Evolutionary conservation across 129 eudicot species (phyloP), one percentile per base, ranked within the genome.

Genomic region (Centella asiatica): DNA sequence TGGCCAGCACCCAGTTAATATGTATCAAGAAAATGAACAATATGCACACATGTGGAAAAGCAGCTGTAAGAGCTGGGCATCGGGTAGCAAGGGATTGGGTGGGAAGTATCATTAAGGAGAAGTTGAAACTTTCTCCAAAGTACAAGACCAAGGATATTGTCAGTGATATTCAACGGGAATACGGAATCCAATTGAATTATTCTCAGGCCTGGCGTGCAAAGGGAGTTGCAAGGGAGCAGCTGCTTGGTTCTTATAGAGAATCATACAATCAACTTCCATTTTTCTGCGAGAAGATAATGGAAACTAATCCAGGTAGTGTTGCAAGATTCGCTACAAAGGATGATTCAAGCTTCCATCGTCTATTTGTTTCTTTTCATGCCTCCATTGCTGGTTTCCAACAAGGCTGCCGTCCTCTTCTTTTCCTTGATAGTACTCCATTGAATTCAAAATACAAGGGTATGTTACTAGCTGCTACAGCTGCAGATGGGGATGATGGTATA

Each of bases 401-500:
- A 53, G 71, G 71, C 6, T 67, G 71, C 55, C 52, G 71, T 15
- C 63, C 63, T 53, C 53, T 67, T 4, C 34, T 67, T 37, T 67
- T 67, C 33, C 53, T 67, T 12, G 71, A 67, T 29, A 55, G 63
- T 23, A 39, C 53, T 18, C 28, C 52, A 3, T 10, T 67, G 40
- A 34, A 67, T 12, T 67, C 71, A 26, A 67, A 67, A 39, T 67
- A 67, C 33, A 63, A 67, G 25, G 71, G 64, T 2, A 42, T 49
- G 34, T 55, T 67, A 25, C 54, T 67, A 44, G 51, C 62, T 17
- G 71, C 71, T 34, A 67, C 71, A n/a, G 63, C 71, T 39, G 71
- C 71, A 8, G 71, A 67, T 67, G 71, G 71, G 47, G 46, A 67
- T 40, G 71, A 67, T 53, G 71, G 53, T 27, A 45, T 67, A 24